phyloP scores from a whole-genome alignment of 306 rosid species.

The Vigna trinervia region DNA sequence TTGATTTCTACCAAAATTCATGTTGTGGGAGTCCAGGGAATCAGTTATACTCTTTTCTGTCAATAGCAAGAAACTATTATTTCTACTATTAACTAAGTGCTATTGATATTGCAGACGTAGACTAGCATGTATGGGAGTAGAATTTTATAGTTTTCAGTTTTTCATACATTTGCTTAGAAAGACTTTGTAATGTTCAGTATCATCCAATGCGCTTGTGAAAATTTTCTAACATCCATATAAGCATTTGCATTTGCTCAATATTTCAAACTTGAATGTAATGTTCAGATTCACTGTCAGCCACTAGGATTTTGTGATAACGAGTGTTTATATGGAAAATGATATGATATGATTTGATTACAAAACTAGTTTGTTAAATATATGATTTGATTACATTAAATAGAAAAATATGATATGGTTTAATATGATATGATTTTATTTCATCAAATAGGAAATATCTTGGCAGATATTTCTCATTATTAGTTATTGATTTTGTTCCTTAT shows the following conservation, averaged over 20 bases:
- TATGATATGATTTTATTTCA: no score
- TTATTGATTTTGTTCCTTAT: no score
- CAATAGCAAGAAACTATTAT: neutral
- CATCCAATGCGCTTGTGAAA: neutral
- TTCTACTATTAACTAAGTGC: neutral
- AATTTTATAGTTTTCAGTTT: constrained; percentile 11
- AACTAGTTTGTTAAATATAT: neutral
- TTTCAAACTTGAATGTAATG: neutral
- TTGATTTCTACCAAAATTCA: neutral
- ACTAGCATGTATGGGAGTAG: neutral
- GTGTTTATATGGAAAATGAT: neutral
- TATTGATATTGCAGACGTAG: neutral
- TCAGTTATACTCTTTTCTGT: neutral
- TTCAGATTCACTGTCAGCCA: neutral
- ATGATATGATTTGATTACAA: neutral
- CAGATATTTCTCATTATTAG: no score
- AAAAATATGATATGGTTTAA: no score
- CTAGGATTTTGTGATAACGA: neutral
- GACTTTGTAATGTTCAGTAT: neutral
- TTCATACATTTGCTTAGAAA: neutral
- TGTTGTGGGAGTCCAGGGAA: neutral
- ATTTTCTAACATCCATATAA: neutral
- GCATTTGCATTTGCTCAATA: neutral
- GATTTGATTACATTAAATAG: no score
- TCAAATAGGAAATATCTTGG: no score